Conservation (phyloP, 208 protist genomes). For the Tritrichomonas musculus region DNA sequence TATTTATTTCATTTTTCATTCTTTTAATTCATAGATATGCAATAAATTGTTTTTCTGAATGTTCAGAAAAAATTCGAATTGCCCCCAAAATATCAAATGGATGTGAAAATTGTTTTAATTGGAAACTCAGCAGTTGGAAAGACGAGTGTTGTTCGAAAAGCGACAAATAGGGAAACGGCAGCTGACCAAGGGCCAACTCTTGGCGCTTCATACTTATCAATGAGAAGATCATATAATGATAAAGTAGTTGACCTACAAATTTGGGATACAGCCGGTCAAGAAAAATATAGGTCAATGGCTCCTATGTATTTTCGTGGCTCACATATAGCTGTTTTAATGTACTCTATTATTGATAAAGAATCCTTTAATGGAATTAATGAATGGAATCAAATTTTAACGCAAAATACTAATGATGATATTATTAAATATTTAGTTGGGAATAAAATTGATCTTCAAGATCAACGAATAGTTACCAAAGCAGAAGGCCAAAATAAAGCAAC, state of each 20-base stretch:
- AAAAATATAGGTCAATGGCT: neutral
- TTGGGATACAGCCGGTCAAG: conserved; percentile 23
- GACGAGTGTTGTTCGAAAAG: neutral
- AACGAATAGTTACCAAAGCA: neutral
- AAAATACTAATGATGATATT: neutral
- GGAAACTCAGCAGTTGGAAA: neutral
- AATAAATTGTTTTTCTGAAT: too few species aligned
- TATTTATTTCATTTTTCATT: too few species aligned
- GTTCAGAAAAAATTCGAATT: too few species aligned
- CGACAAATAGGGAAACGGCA: neutral
- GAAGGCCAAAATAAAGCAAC: neutral
- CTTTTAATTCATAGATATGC: too few species aligned
- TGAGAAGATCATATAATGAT: too few species aligned
- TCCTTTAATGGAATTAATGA: neutral
- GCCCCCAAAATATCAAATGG: too few species aligned
- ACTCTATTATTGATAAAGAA: neutral
- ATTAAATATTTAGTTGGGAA: neutral
- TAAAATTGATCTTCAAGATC: neutral
- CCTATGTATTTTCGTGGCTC: neutral
- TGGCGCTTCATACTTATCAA: neutral
- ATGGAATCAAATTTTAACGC: neutral
- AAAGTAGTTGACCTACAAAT: neutral
- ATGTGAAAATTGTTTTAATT: conserved; percentile 3
- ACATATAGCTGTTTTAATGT: neutral
- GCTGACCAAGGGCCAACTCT: neutral